Base-by-base conservation (phyloP, 78 protist species). In the Dictyostelium capitatum region DNA sequence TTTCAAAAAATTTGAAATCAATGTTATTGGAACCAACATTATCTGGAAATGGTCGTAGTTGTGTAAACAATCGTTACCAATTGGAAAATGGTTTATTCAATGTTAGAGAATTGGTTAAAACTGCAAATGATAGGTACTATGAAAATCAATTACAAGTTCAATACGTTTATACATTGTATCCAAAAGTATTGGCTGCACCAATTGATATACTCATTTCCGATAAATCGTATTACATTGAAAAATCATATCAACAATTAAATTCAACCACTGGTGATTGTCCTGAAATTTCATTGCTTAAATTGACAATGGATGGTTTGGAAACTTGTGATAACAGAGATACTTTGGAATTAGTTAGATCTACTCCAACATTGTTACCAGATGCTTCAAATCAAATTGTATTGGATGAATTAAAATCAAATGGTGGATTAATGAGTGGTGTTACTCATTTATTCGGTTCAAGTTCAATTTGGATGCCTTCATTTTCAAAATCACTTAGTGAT, bases 401-500 rank as follows among this genome's bases (percentile, higher is more conserved):
- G 28, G 56, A 51, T 4, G 9, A 37, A 30, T 37, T 78, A 19
- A 23, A 7, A 20, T 28, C 37, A 11, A 43, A 50, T 46, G 82
- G 69, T 50, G 90, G 95, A 41, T 53, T 90, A n/a, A 19, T 47
- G 37, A 77, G 90, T 67, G 90, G 80, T 17, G 10, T 82, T 9
- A 15, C 67, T 37, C 53, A 32, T 20, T 11, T 90, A 53, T 90
- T 79, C 53, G 93, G 93, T 28, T 87, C 93, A 28, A 75, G 84
- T 3, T 73, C 83, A 1, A 77, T 87, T 32, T 87, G 83, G 85
- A 78, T 90, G 37, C 95, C 95, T 23, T 82, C 89, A 25, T 90
- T 90, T 51, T 79, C 89, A 15, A 82, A 90, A 72, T 64, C 96
- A 9, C 67, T 97, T 9, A 17, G 54, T 20, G 97, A 90, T 62